Conservation (phyloP, 2,329 filamentous ascomycete species). For the Cytospora chrysosperma region DNA sequence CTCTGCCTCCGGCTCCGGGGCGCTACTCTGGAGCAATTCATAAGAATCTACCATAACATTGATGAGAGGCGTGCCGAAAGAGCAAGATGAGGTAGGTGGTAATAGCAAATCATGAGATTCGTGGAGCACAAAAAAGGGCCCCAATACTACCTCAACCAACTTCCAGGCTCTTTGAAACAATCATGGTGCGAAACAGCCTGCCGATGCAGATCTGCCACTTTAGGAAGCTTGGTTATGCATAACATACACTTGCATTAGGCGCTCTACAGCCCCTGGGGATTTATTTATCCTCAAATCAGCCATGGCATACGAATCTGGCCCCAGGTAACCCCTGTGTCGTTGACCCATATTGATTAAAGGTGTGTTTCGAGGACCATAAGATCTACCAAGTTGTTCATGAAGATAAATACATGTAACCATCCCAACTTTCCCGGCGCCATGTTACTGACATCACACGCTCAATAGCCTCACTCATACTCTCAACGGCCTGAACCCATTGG, state of each 20-base stretch:
- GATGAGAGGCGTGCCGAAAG: no score
- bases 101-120: not conserved
- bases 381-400: not conserved
- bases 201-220: not conserved
- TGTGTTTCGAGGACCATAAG: constrained; percentile 10
- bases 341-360: constrained; percentile 9
- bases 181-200: not conserved
- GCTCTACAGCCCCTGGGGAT: not conserved
- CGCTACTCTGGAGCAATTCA: no score
- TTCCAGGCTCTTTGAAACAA: not conserved
- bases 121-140: not conserved
- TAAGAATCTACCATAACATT: no score
- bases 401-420: constrained; percentile 1
- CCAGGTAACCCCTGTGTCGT: constrained; percentile 5
- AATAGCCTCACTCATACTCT: not conserved
- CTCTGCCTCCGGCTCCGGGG: no score
- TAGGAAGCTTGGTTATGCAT: not conserved
- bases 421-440: not conserved
- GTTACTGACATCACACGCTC: not conserved
- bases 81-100: not conserved
- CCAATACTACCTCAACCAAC: not conserved
- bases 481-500: not conserved
- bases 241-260: not conserved
- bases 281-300: constrained; percentile 12
- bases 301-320: not conserved